Conservation (phyloP, 805 yeast genomes). For the Candida stauntonica region DNA sequence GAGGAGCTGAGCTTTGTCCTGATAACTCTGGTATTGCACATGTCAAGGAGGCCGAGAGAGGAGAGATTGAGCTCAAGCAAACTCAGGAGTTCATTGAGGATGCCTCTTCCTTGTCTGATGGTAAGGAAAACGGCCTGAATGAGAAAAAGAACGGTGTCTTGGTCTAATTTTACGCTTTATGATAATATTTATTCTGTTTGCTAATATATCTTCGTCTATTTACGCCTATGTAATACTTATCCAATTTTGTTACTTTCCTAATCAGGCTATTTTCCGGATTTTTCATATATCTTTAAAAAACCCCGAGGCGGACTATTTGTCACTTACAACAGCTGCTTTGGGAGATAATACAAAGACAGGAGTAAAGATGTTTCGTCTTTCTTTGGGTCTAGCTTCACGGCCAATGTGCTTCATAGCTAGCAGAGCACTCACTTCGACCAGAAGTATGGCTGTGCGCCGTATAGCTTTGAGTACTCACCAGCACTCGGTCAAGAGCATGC, state of each 20-base stretch:
- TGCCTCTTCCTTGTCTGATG: constrained; percentile 4
- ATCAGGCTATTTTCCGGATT: too few relatives aligned
- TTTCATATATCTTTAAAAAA: too few relatives aligned
- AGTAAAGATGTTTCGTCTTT: background rate
- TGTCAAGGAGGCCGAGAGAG: constrained; percentile 13
- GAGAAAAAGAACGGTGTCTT: background rate
- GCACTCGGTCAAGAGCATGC: too few relatives aligned
- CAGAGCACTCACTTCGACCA: too few relatives aligned
- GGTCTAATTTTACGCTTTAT: background rate
- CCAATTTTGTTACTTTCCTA: too few relatives aligned
- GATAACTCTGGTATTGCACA: constrained; percentile 40
- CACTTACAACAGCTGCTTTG: too few relatives aligned
- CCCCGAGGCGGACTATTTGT: too few relatives aligned
- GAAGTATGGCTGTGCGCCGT: too few relatives aligned
- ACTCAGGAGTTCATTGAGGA: constrained; percentile 16
- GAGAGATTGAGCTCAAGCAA: constrained; percentile 15
- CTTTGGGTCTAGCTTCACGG: background rate
- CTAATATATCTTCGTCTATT: background rate
- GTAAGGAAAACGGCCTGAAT: constrained; percentile 2
- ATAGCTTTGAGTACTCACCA: too few relatives aligned
- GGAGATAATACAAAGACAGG: too few relatives aligned
- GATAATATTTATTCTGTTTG: background rate
- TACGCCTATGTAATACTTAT: background rate
- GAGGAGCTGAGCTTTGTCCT: constrained; percentile 48
- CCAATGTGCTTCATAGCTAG: background rate